These are phyloP conservation scores for Crithidia fasciculata DNA, from an alignment of 208 protist species.

Conservation along the genomic window DNA sequence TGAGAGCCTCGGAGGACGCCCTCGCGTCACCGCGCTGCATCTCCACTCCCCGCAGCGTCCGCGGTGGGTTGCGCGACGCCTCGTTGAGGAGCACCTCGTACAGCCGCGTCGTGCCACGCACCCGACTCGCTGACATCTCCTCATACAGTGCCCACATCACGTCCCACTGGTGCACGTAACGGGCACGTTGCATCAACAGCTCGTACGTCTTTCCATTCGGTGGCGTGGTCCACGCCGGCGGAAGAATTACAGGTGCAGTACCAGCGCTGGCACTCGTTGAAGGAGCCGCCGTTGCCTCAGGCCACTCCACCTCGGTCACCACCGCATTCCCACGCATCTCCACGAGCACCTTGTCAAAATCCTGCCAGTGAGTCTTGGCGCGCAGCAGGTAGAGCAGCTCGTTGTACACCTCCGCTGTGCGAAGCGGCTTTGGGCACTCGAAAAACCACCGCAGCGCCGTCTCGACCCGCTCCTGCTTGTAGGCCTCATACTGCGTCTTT, in stretches of 20 bases:
- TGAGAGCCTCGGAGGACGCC: slow-evolving; percentile 44
- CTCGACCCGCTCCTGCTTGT: slow-evolving; percentile 57
- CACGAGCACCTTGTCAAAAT: slow-evolving; percentile 58
- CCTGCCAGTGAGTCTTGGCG: slow-evolving; percentile 36
- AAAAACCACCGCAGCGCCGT: slow-evolving; percentile 63
- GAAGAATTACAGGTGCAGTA: slow-evolving; percentile 19
- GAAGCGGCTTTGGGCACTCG: slow-evolving; percentile 43
- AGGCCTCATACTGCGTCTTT: slow-evolving; percentile 60
- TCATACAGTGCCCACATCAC: slow-evolving; percentile 75
- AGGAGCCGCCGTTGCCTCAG: slow-evolving; percentile 1
- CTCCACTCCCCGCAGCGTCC: slow-evolving; percentile 1
- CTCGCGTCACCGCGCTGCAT: neutral
- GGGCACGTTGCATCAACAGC: slow-evolving; percentile 59
- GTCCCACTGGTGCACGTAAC: slow-evolving; percentile 71
- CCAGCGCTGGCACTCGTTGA: neutral
- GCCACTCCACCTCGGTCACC: slow-evolving; percentile 7
- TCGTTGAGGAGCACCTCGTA: slow-evolving; percentile 68
- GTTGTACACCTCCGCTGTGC: slow-evolving; percentile 74
- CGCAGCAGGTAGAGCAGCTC: slow-evolving; percentile 78
- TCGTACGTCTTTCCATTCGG: slow-evolving; percentile 84
- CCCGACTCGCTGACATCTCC: slow-evolving; percentile 47
- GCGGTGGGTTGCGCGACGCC: slow-evolving; percentile 50
- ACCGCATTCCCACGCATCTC: slow-evolving; percentile 69
- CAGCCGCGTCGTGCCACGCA: slow-evolving; percentile 56
- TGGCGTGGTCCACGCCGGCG: slow-evolving; percentile 47